Evolutionary conservation across 2,329 filamentous ascomycete species (phyloP).

Genomic region (Cytospora schulzeri): DNA sequence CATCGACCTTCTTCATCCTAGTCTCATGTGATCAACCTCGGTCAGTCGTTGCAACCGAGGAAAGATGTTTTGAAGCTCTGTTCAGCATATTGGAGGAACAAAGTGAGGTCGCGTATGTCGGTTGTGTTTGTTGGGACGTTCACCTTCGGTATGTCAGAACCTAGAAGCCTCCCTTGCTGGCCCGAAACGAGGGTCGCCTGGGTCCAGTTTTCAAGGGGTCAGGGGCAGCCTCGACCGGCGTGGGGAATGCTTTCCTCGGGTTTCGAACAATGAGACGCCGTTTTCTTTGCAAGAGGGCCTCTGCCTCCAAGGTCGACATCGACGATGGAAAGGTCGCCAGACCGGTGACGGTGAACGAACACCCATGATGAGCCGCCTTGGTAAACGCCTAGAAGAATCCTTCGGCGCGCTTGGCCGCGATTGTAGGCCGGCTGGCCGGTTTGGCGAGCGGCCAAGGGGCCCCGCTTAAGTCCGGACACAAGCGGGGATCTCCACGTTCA

Average conservation of each 20-base stretch:
- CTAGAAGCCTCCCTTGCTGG: not conserved
- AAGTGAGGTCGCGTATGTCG: not conserved
- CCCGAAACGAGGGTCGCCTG: not conserved
- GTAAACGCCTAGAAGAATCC: constrained; percentile 20
- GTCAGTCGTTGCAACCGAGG: constrained; percentile 2
- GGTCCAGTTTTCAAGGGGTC: not conserved
- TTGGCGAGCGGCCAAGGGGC: constrained; percentile 13
- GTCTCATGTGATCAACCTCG: constrained; percentile 14
- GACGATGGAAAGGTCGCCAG: not conserved
- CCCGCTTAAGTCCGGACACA: constrained; percentile 17
- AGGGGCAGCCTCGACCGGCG: not conserved
- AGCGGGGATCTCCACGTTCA: constrained; percentile 2
- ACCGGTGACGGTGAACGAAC: not conserved
- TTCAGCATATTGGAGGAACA: not conserved
- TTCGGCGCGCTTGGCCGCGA: constrained; percentile 18
- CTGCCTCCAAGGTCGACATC: constrained; percentile 9
- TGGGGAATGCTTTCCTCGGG: not conserved
- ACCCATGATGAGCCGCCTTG: constrained; percentile 19
- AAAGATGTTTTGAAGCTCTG: not conserved
- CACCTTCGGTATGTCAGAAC: not conserved
- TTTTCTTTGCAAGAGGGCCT: not conserved
- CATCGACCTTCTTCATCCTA: not conserved
- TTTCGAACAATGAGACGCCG: constrained; percentile 8
- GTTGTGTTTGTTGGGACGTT: not conserved
- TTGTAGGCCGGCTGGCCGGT: constrained; percentile 9